Conservation (phyloP, 208 protist species). For the Crithidia acanthocephali region DNA sequence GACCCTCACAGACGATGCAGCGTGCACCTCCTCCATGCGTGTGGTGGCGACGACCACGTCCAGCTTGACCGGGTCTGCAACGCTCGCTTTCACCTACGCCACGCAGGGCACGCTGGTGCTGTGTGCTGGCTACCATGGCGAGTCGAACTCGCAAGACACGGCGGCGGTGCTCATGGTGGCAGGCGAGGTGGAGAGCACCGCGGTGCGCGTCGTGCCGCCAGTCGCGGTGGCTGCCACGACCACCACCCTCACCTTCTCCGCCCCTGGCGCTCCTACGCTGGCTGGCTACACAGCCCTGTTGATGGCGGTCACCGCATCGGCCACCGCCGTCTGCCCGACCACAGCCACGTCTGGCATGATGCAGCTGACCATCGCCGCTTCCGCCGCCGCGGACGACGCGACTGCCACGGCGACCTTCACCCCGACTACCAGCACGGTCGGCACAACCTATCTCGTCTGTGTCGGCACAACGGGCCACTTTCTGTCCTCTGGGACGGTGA, state of each 20-base stretch:
- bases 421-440: conserved; percentile 8
- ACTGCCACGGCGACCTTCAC: conserved; percentile 38
- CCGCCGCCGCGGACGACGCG: neutral
- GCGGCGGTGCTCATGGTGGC: conserved; percentile 29
- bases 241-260: conserved; percentile 51
- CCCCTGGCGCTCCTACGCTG: conserved; percentile 44
- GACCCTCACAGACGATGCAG: conserved; percentile 14
- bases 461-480: conserved; percentile 27
- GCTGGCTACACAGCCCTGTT: conserved; percentile 31
- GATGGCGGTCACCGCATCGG: neutral
- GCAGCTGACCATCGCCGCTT: conserved; percentile 23
- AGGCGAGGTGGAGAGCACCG: conserved; percentile 22
- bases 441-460: conserved; percentile 42
- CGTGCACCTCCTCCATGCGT: conserved; percentile 26
- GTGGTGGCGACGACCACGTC: conserved; percentile 38
- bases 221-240: conserved; percentile 30
- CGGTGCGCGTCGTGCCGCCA: conserved; percentile 28
- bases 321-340: conserved; percentile 13
- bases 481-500: conserved; percentile 35
- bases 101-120: conserved; percentile 31
- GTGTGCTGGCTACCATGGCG: conserved; percentile 64
- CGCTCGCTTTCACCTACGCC: conserved; percentile 25
- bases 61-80: conserved; percentile 34
- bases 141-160: conserved; percentile 28
- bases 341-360: conserved; percentile 6